Percentiles rank a stretch among this genome's conserved stretches.
Evolutionary conservation across 2,329 filamentous ascomycete genomes (phyloP).

Genomic region (Beauveria caledonica): DNA sequence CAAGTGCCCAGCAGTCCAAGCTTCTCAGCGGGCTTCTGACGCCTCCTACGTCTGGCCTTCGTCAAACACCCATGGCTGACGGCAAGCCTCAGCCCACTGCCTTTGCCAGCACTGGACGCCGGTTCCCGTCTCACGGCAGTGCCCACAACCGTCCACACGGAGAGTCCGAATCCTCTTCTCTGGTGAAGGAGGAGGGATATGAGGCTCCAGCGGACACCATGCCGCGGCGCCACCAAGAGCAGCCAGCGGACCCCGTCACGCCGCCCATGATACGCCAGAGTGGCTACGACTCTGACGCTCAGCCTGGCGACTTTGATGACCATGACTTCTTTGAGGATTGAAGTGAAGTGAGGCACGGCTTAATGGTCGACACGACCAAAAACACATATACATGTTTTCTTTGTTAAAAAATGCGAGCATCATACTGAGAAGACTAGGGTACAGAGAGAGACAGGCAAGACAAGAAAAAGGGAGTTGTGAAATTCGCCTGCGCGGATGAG

Average conservation of each 20-base stretch:
- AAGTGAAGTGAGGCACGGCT: constrained; percentile 8
- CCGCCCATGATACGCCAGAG: constrained; percentile 53
- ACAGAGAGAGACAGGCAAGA: background rate
- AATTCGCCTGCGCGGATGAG: background rate
- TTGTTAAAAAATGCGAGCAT: constrained; percentile 17
- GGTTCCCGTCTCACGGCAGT: constrained; percentile 41
- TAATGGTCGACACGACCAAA: background rate
- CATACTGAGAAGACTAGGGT: background rate
- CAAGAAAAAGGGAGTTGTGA: background rate
- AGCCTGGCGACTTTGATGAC: constrained; percentile 50
- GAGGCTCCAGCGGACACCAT: constrained; percentile 34
- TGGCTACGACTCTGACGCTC: constrained; percentile 54
- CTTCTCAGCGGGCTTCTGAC: constrained; percentile 78
- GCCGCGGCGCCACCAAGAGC: constrained; percentile 29
- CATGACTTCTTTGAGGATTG: constrained; percentile 48
- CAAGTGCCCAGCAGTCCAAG: constrained; percentile 39
- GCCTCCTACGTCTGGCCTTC: constrained; percentile 69
- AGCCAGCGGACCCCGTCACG: constrained; percentile 40
- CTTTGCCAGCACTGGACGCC: constrained; percentile 51
- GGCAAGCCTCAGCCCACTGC: constrained; percentile 47
- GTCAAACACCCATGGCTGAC: constrained; percentile 46
- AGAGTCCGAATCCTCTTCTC: constrained; percentile 23
- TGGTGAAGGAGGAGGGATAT: constrained; percentile 23
- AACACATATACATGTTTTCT: constrained; percentile 17
- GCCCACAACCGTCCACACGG: constrained; percentile 18